Conservation (phyloP, 345 rosid genomes). For the Microcos paniculata region DNA sequence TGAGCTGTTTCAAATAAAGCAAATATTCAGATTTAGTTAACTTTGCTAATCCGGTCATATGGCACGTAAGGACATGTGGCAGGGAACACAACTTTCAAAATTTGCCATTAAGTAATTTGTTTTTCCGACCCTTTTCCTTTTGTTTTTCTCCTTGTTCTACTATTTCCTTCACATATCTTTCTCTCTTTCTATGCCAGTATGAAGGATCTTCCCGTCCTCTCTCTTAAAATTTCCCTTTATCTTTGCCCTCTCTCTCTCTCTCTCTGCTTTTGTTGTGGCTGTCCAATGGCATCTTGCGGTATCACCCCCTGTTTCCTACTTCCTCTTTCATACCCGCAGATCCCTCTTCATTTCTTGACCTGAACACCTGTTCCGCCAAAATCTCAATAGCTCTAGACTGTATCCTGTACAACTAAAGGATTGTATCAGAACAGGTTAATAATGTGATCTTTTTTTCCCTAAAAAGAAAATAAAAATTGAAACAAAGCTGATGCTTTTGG, state of each 20-base stretch:
- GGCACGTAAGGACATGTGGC: neutral
- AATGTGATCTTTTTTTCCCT: neutral
- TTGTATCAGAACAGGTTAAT: neutral
- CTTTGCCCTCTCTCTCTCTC: too few species aligned
- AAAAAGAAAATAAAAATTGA: neutral
- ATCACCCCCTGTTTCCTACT: too few species aligned
- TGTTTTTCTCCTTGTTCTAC: too few species aligned
- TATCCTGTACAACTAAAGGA: neutral
- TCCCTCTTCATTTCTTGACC: neutral
- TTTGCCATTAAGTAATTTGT: too few species aligned
- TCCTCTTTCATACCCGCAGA: neutral
- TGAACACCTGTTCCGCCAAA: neutral
- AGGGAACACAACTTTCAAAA: too few species aligned
- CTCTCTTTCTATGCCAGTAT: too few species aligned
- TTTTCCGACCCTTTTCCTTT: too few species aligned
- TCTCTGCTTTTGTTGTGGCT: too few species aligned
- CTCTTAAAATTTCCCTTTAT: too few species aligned
- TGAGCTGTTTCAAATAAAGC: neutral
- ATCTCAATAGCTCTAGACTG: neutral
- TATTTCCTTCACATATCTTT: too few species aligned
- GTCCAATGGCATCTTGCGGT: too few species aligned
- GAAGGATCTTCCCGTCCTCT: too few species aligned
- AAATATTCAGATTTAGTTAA: neutral
- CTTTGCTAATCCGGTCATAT: neutral
- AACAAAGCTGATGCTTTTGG: slow-evolving; percentile 8